Percentiles rank a stretch among this genome's conserved stretches.
phyloP scores from a whole-genome alignment of 495 filamentous ascomycete genomes.

The Hypoxylon crocopeplum region DNA sequence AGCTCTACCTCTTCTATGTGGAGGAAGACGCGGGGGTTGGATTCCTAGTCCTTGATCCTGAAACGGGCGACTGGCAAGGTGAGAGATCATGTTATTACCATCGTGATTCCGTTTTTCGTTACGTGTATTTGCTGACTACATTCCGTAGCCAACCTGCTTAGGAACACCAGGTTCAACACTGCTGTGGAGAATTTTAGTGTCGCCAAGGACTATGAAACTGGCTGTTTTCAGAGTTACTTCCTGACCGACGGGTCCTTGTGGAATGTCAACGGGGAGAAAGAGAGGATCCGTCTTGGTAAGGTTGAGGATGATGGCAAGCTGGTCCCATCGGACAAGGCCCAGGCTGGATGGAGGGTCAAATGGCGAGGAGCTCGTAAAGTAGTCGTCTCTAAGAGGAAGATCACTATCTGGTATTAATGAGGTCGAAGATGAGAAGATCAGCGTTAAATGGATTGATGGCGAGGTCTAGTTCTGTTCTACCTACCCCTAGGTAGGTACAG shows the following conservation, averaged over 20 bases:
- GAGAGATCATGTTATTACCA: slow-evolving; percentile 38
- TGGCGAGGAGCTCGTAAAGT: slow-evolving; percentile 21
- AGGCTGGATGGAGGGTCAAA: slow-evolving; percentile 21
- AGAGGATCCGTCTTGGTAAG: slow-evolving; percentile 12
- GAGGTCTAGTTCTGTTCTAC: no score
- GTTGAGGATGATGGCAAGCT: slow-evolving; percentile 12
- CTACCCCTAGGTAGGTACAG: no score
- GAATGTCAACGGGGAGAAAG: slow-evolving; percentile 13
- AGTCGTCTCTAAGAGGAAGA: background rate
- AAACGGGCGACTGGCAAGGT: slow-evolving; percentile 59
- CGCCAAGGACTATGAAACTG: slow-evolving; percentile 4
- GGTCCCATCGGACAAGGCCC: slow-evolving; percentile 19
- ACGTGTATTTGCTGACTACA: background rate
- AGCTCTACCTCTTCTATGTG: slow-evolving; percentile 24
- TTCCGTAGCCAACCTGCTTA: slow-evolving; percentile 13
- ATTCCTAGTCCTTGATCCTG: slow-evolving; percentile 61
- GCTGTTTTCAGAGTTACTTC: slow-evolving; percentile 21
- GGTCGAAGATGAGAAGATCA: no score
- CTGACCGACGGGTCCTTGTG: slow-evolving; percentile 17
- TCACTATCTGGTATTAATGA: slow-evolving; percentile 13
- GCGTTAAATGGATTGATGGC: no score
- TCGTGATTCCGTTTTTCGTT: background rate
- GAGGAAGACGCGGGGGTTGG: slow-evolving; percentile 57
- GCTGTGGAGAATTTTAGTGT: slow-evolving; percentile 22
- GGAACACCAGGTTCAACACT: slow-evolving; percentile 16